Evolutionary conservation across 1,284 basidiomycete genomes (phyloP).

Genomic region (Wolfiporia cocos): DNA sequence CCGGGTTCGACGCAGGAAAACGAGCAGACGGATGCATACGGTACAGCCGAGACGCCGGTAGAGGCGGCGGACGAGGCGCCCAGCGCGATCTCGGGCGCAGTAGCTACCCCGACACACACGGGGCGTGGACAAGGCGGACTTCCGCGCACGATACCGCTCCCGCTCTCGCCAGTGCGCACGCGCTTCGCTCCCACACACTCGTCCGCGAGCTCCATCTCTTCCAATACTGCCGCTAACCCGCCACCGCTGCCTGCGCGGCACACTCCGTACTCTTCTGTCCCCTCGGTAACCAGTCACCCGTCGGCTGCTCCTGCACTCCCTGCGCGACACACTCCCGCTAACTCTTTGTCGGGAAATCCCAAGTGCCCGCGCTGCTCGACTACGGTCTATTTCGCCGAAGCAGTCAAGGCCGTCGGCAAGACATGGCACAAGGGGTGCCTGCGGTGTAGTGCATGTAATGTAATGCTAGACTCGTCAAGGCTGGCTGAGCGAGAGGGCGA

Average conservation of each 20-base stretch:
- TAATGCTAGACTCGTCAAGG: conserved; percentile 58
- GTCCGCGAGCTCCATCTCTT: no score
- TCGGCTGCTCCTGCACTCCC: no score
- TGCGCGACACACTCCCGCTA: no score
- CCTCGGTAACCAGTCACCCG: no score
- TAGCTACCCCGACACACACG: conserved; percentile 31
- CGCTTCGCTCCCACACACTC: no score
- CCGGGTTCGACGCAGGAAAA: no score
- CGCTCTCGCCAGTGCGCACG: conserved; percentile 22
- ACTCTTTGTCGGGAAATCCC: no score
- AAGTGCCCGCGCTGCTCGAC: conserved; percentile 51
- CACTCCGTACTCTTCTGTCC: no score
- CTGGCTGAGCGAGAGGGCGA: conserved; percentile 69
- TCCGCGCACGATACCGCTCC: no score
- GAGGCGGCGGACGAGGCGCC: conserved; percentile 8
- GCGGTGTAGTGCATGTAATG: conserved; percentile 63
- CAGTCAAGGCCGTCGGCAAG: conserved; percentile 72
- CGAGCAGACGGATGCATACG: conserved; percentile 6
- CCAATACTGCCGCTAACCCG: no score
- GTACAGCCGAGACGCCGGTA: conserved; percentile 7
- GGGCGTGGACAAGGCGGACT: conserved; percentile 29
- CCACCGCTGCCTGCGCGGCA: no score
- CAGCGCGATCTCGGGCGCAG: no score
- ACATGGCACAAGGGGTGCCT: conserved; percentile 74
- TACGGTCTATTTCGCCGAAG: conserved; percentile 62